Percentiles rank a stretch among this genome's conserved stretches.
phyloP scores from a whole-genome alignment of 2,329 filamentous ascomycete genomes.

The Penicillium vulpinum region DNA sequence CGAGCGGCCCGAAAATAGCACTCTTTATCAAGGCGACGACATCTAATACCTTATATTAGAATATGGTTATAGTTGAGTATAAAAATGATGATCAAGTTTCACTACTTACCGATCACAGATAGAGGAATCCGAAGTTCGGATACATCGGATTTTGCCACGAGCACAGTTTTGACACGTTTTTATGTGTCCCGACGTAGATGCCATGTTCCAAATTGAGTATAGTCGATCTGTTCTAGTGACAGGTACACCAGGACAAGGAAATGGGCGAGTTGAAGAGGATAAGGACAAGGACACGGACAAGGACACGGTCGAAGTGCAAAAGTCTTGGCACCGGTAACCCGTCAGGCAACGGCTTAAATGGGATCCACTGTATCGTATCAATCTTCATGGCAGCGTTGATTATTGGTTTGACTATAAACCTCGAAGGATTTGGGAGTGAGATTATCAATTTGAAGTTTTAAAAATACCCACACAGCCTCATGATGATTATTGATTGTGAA shows the following conservation, averaged over 20 bases:
- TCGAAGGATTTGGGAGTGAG: background rate
- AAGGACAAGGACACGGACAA: slow-evolving; percentile 1
- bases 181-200: background rate
- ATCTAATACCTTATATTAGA: slow-evolving; percentile 1
- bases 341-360: background rate
- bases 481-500: too few relatives aligned
- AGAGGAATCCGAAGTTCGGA: slow-evolving; percentile 5
- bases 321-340: background rate
- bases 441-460: background rate
- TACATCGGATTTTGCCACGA: slow-evolving; percentile 15
- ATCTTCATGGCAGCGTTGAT: background rate
- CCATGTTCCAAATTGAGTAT: slow-evolving; percentile 1
- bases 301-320: background rate
- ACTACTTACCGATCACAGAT: slow-evolving; percentile 15
- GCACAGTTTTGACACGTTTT: slow-evolving; percentile 17
- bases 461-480: slow-evolving; percentile 1
- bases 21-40: slow-evolving; percentile 12
- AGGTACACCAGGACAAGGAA: background rate
- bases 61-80: background rate
- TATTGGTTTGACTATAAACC: background rate
- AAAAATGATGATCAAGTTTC: background rate
- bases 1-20: slow-evolving; percentile 18
- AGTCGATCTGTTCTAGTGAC: background rate
- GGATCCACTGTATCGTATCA: background rate
- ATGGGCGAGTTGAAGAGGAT: background rate